A percentile compares a stretch with the other conserved stretches of the same genome.
Conservation (phyloP, 768 basidiomycete genomes). For the Suillus spraguei region DNA sequence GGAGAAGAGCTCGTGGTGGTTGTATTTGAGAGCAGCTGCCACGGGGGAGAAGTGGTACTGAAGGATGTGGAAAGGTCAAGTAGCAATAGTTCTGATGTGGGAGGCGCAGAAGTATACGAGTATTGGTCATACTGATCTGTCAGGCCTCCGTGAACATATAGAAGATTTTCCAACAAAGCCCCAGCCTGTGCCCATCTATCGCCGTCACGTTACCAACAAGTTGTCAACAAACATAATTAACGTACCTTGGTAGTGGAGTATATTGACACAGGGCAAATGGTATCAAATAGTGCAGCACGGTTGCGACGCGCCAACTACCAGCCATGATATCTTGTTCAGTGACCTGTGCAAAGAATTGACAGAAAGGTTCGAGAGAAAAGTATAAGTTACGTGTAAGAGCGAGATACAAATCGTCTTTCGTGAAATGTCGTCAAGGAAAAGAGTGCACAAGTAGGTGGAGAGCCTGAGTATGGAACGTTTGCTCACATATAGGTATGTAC, state of each 20-base stretch:
- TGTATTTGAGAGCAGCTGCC: constrained; percentile 54
- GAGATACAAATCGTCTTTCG: neutral
- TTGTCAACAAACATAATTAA: neutral
- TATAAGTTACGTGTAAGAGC: constrained; percentile 20
- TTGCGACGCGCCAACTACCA: constrained; percentile 2
- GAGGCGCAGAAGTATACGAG: constrained; percentile 76
- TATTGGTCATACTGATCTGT: constrained; percentile 69
- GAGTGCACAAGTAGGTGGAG: constrained; percentile 1
- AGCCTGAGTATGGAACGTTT: neutral
- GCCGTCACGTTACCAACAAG: constrained; percentile 18
- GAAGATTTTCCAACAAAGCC: constrained; percentile 54
- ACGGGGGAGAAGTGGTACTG: constrained; percentile 62
- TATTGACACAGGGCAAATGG: constrained; percentile 25
- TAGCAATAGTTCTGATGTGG: constrained; percentile 66
- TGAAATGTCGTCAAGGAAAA: neutral
- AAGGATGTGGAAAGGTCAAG: constrained; percentile 69
- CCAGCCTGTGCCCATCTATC: constrained; percentile 84
- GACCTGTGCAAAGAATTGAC: neutral
- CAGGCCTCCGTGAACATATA: constrained; percentile 83
- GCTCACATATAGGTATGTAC: neutral
- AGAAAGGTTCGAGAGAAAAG: neutral
- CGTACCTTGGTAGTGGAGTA: constrained; percentile 29
- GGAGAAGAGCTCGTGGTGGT: constrained; percentile 48
- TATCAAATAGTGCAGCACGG: constrained; percentile 18
- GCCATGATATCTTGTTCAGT: constrained; percentile 15